These are phyloP conservation scores for Stentor roeselii DNA, from an alignment of 73 alveolate genomes.

Conservation along the genomic window DNA sequence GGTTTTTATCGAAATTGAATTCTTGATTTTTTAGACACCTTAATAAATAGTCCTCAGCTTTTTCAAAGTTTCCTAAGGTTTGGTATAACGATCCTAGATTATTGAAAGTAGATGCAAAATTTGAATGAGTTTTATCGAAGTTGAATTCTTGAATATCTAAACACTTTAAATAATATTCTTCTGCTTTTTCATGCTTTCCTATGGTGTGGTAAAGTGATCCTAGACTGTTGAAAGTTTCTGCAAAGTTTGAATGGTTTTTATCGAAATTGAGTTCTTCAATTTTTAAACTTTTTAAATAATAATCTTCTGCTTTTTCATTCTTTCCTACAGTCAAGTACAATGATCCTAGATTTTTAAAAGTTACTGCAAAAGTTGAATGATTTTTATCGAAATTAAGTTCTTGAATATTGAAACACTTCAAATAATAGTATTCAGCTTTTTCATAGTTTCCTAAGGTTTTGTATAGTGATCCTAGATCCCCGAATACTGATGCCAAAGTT, in stretches of 20 bases:
- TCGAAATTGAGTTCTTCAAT: background rate
- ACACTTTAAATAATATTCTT: background rate
- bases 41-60: background rate
- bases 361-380: background rate
- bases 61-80: too few relatives aligned
- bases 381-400: background rate
- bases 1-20: background rate
- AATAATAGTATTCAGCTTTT: background rate
- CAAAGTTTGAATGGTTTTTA: background rate
- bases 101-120: background rate
- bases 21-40: background rate
- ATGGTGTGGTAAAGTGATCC: background rate
- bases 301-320: background rate
- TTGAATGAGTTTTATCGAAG: background rate
- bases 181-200: background rate
- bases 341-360: background rate
- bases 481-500: background rate
- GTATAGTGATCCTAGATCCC: background rate
- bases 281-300: background rate
- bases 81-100: background rate
- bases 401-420: background rate
- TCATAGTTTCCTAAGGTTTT: too few relatives aligned
- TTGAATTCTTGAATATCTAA: background rate
- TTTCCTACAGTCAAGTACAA: too few relatives aligned
- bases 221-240: background rate